Conservation (phyloP, 1,139 yeast genomes). For the Kurtzmaniella quercitrusa region DNA sequence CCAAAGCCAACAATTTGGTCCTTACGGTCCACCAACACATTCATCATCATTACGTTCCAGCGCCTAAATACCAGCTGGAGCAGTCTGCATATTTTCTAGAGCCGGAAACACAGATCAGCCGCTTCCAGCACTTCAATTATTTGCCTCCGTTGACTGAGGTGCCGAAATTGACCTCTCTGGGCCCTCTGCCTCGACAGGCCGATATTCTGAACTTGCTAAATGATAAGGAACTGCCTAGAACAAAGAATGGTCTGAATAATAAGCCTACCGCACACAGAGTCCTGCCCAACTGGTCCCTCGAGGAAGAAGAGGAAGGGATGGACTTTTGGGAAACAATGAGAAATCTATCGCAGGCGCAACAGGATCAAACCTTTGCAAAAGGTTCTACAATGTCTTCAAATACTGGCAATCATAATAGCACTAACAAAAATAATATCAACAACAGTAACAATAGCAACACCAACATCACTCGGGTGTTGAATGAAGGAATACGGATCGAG, state of each 20-base stretch:
- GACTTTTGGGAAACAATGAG: conserved; percentile 74
- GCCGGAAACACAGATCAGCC: conserved; percentile 52
- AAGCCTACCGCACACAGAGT: conserved; percentile 1
- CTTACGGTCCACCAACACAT: conserved; percentile 83
- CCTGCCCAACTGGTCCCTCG: conserved; percentile 12
- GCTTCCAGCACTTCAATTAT: conserved; percentile 70
- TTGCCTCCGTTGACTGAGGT: conserved; percentile 66
- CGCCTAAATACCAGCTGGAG: conserved; percentile 11
- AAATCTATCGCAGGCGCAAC: conserved; percentile 28
- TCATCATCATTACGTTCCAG: conserved; percentile 59
- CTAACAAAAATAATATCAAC: background rate
- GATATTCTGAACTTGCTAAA: conserved; percentile 1
- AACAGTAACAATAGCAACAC: conserved; percentile 7
- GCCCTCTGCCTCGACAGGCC: conserved; percentile 26
- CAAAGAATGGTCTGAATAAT: background rate
- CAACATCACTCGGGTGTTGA: background rate
- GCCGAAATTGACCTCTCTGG: conserved; percentile 64
- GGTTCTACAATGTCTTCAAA: conserved; percentile 4
- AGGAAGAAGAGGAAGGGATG: conserved; percentile 38
- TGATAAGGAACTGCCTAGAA: conserved; percentile 3
- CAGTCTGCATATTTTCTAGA: conserved; percentile 27
- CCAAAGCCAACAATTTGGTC: conserved; percentile 54
- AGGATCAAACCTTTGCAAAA: conserved; percentile 6
- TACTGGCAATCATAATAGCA: background rate
- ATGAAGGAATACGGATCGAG: background rate